Evolutionary conservation across 805 yeast species (phyloP).

Genomic region (Wickerhamomyces silvicola): DNA sequence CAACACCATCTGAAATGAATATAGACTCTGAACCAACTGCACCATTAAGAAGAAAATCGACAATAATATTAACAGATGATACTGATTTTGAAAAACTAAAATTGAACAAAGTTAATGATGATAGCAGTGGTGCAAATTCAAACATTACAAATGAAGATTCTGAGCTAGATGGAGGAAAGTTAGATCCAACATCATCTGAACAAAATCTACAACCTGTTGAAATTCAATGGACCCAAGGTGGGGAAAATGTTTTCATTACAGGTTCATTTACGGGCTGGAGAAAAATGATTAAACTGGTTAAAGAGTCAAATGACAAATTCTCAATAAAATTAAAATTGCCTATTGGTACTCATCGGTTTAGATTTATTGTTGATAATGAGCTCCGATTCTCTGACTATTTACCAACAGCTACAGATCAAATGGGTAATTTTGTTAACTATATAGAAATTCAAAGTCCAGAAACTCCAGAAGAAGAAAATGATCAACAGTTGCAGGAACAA

Average conservation of each 20-base stretch:
- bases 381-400: conserved; percentile 78
- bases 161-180: conserved; percentile 4
- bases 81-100: conserved; percentile 48
- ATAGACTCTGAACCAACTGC: conserved; percentile 12
- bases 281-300: conserved; percentile 84
- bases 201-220: no score
- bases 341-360: conserved; percentile 86
- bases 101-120: conserved; percentile 26
- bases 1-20: conserved; percentile 21
- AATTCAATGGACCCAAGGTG: conserved; percentile 95
- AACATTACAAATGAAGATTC: conserved; percentile 6
- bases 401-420: conserved; percentile 96
- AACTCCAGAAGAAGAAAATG: conserved; percentile 30
- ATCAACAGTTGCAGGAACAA: conserved; percentile 20
- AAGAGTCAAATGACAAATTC: conserved; percentile 46
- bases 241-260: conserved; percentile 88
- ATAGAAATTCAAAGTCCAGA: conserved; percentile 53
- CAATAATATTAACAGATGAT: conserved; percentile 66
- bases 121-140: conserved; percentile 8
- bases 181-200: conserved; percentile 6
- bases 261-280: conserved; percentile 99
- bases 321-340: conserved; percentile 73
- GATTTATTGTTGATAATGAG: conserved; percentile 92
- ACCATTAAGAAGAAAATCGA: conserved; percentile 53
- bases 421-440: conserved; percentile 93